Conservation (phyloP, 176 grass and related monocot genomes). For the Chrysopogon serrulatus region DNA sequence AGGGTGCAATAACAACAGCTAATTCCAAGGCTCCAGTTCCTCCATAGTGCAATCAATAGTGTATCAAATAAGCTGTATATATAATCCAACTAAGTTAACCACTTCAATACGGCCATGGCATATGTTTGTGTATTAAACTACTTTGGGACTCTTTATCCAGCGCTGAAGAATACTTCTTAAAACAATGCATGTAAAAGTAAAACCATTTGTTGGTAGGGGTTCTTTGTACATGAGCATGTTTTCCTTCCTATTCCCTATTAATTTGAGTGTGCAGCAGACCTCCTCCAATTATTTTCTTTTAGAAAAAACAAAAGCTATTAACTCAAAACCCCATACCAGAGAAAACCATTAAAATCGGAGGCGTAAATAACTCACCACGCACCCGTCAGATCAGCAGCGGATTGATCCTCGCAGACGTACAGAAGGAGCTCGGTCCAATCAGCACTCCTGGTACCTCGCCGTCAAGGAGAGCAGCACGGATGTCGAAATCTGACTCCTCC, state of each 20-base stretch:
- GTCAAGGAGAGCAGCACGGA: too few relatives aligned
- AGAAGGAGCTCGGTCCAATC: too few relatives aligned
- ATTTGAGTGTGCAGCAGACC: not conserved
- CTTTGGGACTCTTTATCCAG: not conserved
- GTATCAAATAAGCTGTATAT: not conserved
- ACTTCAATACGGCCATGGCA: not conserved
- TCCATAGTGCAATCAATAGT: not conserved
- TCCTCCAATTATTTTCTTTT: too few relatives aligned
- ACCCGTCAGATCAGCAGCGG: too few relatives aligned
- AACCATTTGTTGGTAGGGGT: not conserved
- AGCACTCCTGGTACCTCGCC: too few relatives aligned
- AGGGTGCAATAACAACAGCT: not conserved
- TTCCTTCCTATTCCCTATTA: not conserved
- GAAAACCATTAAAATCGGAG: too few relatives aligned
- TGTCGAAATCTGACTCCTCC: too few relatives aligned
- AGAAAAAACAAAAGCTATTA: too few relatives aligned
- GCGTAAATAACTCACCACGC: too few relatives aligned
- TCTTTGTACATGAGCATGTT: too few relatives aligned
- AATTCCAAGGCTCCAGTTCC: not conserved
- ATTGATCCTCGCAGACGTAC: too few relatives aligned
- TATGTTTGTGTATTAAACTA: not conserved
- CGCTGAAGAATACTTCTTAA: not conserved
- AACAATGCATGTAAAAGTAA: not conserved
- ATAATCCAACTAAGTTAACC: not conserved
- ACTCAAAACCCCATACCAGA: too few relatives aligned